These are phyloP conservation scores for Patellifolia procumbens DNA, from an alignment of 179 eudicot species.

Conservation along the genomic window DNA sequence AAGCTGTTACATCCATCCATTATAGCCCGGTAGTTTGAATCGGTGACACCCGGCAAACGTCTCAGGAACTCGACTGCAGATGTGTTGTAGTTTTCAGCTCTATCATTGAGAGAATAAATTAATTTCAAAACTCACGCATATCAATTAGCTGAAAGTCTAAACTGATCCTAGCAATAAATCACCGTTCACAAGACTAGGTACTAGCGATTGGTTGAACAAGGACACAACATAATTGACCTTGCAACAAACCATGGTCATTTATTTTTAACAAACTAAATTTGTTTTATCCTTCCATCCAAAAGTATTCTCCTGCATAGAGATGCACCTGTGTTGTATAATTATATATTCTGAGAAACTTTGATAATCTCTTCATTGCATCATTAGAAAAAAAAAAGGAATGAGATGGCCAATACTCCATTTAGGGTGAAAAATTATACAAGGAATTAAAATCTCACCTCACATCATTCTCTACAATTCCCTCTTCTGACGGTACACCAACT, in stretches of 20 bases:
- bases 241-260: neutral
- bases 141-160: neutral
- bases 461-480: constrained; percentile 88
- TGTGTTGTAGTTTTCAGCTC: constrained; percentile 97
- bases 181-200: neutral
- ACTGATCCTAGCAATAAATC: neutral
- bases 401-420: too few relatives aligned
- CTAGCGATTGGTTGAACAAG: neutral
- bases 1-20: constrained; percentile 81
- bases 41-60: constrained; percentile 94
- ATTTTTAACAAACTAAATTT: too few relatives aligned
- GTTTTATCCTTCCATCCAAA: neutral
- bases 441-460: constrained; percentile 57
- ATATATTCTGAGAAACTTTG: too few relatives aligned
- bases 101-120: constrained; percentile 27
- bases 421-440: neutral
- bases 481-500: constrained; percentile 96
- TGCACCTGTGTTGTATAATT: too few relatives aligned
- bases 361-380: neutral
- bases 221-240: neutral
- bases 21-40: constrained; percentile 85
- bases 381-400: neutral
- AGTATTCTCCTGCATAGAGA: too few relatives aligned
- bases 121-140: neutral
- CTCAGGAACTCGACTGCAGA: constrained; percentile 90